phyloP scores from a whole-genome alignment of 257 asterid species.

The Pogostemon cablin region DNA sequence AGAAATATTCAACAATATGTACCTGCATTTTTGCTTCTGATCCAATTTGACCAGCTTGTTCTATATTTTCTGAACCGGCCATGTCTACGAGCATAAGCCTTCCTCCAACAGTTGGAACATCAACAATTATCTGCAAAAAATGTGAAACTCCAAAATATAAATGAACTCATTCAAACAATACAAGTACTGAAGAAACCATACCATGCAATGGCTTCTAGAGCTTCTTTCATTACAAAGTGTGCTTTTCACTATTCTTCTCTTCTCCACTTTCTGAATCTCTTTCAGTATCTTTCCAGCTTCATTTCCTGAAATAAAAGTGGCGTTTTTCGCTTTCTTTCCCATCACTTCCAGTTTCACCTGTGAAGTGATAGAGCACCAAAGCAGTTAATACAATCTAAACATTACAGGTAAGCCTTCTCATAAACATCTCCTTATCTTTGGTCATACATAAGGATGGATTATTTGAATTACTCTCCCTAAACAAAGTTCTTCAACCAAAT shows the following conservation, averaged over 20 bases:
- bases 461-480: background rate
- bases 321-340: constrained; percentile 93
- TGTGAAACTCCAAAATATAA: too few relatives aligned
- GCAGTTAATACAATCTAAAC: too few relatives aligned
- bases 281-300: constrained; percentile 90
- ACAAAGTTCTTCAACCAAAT: background rate
- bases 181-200: constrained; percentile 27
- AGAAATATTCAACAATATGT: constrained; percentile 27
- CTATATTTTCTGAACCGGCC: constrained; percentile 99
- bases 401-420: too few relatives aligned
- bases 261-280: constrained; percentile 95
- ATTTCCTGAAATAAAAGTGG: constrained; percentile 79
- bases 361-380: too few relatives aligned
- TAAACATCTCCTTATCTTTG: too few relatives aligned
- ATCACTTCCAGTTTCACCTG: constrained; percentile 88
- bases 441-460: background rate
- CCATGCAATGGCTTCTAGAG: constrained; percentile 98
- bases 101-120: constrained; percentile 98
- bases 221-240: constrained; percentile 94
- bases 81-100: constrained; percentile 95
- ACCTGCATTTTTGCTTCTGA: constrained; percentile 97
- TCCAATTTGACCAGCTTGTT: constrained; percentile 95
- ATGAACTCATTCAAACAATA: background rate
- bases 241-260: constrained; percentile 85
- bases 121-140: constrained; percentile 50